phyloP scores from a whole-genome alignment of 2,329 filamentous ascomycete genomes.

The Fusarium dimerum region DNA sequence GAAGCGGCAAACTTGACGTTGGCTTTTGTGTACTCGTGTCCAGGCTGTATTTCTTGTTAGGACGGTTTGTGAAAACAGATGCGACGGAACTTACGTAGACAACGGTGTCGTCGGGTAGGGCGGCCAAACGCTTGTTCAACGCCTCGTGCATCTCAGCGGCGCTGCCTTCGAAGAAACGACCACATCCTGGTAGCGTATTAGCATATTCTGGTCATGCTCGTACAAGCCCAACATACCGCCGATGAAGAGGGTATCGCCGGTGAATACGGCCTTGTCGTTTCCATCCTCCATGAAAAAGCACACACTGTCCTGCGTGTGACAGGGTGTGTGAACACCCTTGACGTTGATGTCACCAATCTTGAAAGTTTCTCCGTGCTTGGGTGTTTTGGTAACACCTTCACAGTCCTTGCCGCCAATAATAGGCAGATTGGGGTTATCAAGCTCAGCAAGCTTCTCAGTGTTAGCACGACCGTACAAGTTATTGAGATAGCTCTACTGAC shows the following conservation, averaged over 20 bases:
- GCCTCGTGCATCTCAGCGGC: constrained; percentile 91
- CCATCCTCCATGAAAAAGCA: constrained; percentile 91
- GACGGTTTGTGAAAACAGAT: not conserved
- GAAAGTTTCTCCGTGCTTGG: constrained; percentile 74
- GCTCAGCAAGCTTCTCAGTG: constrained; percentile 37
- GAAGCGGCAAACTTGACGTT: constrained; percentile 88
- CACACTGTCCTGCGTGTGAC: constrained; percentile 97
- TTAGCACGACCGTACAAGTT: not conserved
- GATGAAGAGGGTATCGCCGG: constrained; percentile 94
- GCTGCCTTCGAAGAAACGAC: constrained; percentile 92
- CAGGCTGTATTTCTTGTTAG: constrained; percentile 58
- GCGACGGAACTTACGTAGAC: constrained; percentile 69
- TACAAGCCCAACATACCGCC: constrained; percentile 58
- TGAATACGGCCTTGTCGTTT: constrained; percentile 78
- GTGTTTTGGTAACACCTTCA: constrained; percentile 75
- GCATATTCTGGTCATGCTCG: not conserved
- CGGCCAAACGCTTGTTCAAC: constrained; percentile 79
- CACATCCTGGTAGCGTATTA: constrained; percentile 66
- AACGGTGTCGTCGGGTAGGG: constrained; percentile 84
- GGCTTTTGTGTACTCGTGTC: constrained; percentile 96
- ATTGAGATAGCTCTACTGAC: constrained; percentile 46
- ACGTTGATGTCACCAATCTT: constrained; percentile 81
- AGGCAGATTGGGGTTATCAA: constrained; percentile 63
- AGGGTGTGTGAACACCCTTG: constrained; percentile 90
- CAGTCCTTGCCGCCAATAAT: constrained; percentile 91